These are phyloP conservation scores for Triangularia setosa DNA, from an alignment of 2,329 filamentous ascomycete species.

Conservation along the genomic window DNA sequence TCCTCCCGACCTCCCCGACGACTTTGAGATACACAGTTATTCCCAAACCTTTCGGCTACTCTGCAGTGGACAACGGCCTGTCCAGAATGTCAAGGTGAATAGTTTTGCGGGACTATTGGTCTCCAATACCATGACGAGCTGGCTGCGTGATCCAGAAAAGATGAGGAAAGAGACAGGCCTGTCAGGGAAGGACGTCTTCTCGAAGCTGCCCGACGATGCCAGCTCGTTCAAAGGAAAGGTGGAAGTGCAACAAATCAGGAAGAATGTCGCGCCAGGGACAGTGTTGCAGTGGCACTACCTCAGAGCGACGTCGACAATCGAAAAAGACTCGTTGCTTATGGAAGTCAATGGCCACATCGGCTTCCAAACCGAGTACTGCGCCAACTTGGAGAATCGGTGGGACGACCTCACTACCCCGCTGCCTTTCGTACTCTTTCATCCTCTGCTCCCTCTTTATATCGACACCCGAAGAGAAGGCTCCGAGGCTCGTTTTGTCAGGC, in stretches of 20 bases:
- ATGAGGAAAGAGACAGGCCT: conserved; percentile 66
- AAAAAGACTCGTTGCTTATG: conserved; percentile 55
- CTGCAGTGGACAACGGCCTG: conserved; percentile 58
- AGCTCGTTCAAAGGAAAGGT: conserved; percentile 42
- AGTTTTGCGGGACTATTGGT: conserved; percentile 73
- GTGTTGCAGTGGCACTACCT: conserved; percentile 70
- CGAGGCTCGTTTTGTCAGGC: conserved; percentile 78
- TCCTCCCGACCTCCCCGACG: conserved; percentile 60
- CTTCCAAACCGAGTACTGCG: conserved; percentile 68
- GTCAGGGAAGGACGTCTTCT: conserved; percentile 66
- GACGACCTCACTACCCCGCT: conserved; percentile 59
- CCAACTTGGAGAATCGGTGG: conserved; percentile 64
- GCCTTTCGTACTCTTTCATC: conserved; percentile 84
- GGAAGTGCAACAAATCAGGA: conserved; percentile 51
- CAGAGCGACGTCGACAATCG: conserved; percentile 46
- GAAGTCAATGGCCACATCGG: conserved; percentile 77
- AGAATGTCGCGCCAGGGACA: conserved; percentile 45
- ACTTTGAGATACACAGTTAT: conserved; percentile 64
- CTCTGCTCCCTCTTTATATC: conserved; percentile 83
- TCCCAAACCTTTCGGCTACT: conserved; percentile 72
- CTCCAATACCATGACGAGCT: conserved; percentile 69
- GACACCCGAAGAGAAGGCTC: conserved; percentile 88
- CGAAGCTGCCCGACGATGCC: conserved; percentile 41
- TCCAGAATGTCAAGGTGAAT: conserved; percentile 64
- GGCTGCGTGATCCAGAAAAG: conserved; percentile 71